Conservation (phyloP, 2,329 filamentous ascomycete genomes). For the Acarospora socialis region DNA sequence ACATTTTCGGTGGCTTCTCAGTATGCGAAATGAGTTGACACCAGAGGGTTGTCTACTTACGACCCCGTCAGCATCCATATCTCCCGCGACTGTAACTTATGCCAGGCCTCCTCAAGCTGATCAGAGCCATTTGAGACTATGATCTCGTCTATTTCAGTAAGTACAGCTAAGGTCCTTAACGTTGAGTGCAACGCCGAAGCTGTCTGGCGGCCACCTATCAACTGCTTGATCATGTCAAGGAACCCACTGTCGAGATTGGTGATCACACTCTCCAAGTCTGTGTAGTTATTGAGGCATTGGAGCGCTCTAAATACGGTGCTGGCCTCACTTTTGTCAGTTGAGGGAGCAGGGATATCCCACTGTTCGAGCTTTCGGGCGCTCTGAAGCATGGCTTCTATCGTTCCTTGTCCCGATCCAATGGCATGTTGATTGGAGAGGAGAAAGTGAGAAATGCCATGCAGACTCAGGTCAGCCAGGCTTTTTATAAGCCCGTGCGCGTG, state of each 20-base stretch:
- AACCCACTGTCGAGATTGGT: conserved; percentile 48
- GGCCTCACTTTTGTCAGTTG: conserved; percentile 45
- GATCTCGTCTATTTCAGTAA: conserved; percentile 72
- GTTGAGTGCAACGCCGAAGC: conserved; percentile 37
- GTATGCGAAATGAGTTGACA: background rate
- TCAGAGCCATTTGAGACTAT: conserved; percentile 44
- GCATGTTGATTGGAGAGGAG: conserved; percentile 51
- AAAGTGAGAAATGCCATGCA: conserved; percentile 73
- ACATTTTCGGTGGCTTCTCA: background rate
- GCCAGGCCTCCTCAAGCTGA: conserved; percentile 48
- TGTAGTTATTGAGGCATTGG: conserved; percentile 59
- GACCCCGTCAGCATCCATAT: conserved; percentile 72
- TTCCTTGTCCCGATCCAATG: conserved; percentile 32
- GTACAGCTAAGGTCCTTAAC: conserved; percentile 51
- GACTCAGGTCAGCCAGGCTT: conserved; percentile 64
- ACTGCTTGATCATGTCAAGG: conserved; percentile 29
- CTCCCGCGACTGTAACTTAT: conserved; percentile 49
- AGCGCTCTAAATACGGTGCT: conserved; percentile 67
- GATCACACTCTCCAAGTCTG: conserved; percentile 39
- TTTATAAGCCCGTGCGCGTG: conserved; percentile 60
- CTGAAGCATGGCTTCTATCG: conserved; percentile 58
- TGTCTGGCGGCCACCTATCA: conserved; percentile 24
- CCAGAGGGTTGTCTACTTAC: conserved; percentile 34
- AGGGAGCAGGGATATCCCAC: conserved; percentile 76
- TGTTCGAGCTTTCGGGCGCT: conserved; percentile 73